Evolutionary conservation across 2,329 filamentous ascomycete species (phyloP), one percentile per base, ranked within the genome.

Genomic region (Pseudogymnoascus sp.): DNA sequence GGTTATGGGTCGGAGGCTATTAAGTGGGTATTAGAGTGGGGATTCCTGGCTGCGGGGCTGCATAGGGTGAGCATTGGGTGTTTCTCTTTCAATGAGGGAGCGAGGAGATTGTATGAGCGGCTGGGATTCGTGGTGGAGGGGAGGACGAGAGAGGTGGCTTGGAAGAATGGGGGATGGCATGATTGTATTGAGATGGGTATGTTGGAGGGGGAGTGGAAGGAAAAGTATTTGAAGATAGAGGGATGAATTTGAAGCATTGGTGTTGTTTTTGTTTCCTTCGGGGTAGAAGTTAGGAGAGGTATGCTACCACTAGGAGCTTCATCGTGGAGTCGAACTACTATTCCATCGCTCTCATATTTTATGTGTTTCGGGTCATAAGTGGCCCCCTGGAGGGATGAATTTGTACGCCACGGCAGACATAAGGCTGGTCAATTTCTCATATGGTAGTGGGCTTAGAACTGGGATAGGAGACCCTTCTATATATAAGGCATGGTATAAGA

Each of bases 1-100:
- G 75, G 75, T 0, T 76, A 76, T 64, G 75, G 75, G 0, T 66
- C 63, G n/a, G 76, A 77, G 66, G 75, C 75, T 4, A 73, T 77
- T 31, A 63, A 68, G 40, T 77, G 75, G 75, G 66, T 67, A 5
- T 63, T 75, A 16, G 70, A 71, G 53, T 77, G 72, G 67, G 70
- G 63, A 1, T 75, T 75, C 47, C 67, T 70, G 59, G 70, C 73
- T 64, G 74, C 73, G 2, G 73, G 73, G 2, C 62, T 76, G 63
- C 75, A 77, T 63, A 70, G 74, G 11, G 67, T 77, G 37, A 71
- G 73, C 28, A 71, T 77, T 31, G 66, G 68, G 31, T 68, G 69
- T 1, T 72, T 72, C 59, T 70, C 68, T 14, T 75, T 72, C 63
- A 77, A 76, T 63, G 62, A 63, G 12, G 70, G 73, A 0, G 74